These are phyloP conservation scores for Phaeotremella fagi DNA, from an alignment of 768 basidiomycete genomes.

Conservation along the genomic window DNA sequence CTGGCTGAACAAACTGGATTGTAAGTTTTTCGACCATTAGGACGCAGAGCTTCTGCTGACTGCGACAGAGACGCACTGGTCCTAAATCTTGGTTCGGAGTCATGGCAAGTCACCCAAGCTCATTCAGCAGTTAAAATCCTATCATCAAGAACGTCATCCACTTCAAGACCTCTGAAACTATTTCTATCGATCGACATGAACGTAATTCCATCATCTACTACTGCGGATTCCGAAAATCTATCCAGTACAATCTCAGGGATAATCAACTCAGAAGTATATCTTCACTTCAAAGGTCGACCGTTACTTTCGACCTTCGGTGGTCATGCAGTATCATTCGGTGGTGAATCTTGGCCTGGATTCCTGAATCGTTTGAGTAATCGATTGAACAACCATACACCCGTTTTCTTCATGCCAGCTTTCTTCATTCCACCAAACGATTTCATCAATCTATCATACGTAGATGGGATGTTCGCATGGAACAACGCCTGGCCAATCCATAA, in stretches of 20 bases:
- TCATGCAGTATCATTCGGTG: constrained; percentile 33
- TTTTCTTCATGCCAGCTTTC: constrained; percentile 48
- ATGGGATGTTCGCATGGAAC: constrained; percentile 47
- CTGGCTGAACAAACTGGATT: constrained; percentile 41
- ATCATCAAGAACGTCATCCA: not conserved
- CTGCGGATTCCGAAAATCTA: constrained; percentile 18
- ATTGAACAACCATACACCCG: constrained; percentile 16
- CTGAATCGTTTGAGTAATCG: constrained; percentile 16
- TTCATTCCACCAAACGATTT: constrained; percentile 45
- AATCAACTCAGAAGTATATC: constrained; percentile 6
- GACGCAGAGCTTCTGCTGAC: not conserved
- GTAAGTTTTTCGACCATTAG: constrained; percentile 12
- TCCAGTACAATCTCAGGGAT: constrained; percentile 15
- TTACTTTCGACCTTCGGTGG: constrained; percentile 47
- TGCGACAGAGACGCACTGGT: constrained; percentile 41
- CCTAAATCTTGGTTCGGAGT: constrained; percentile 47
- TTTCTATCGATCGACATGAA: constrained; percentile 48
- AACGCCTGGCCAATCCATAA: constrained; percentile 43
- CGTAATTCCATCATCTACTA: constrained; percentile 30
- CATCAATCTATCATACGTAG: constrained; percentile 30
- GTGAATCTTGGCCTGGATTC: constrained; percentile 36
- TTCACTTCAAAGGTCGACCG: constrained; percentile 23
- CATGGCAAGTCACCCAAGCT: constrained; percentile 47
- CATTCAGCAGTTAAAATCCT: constrained; percentile 27
- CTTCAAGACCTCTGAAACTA: constrained; percentile 21